Conservation (phyloP, 768 basidiomycete genomes). For the Cystofilobasidium bisporidii region DNA sequence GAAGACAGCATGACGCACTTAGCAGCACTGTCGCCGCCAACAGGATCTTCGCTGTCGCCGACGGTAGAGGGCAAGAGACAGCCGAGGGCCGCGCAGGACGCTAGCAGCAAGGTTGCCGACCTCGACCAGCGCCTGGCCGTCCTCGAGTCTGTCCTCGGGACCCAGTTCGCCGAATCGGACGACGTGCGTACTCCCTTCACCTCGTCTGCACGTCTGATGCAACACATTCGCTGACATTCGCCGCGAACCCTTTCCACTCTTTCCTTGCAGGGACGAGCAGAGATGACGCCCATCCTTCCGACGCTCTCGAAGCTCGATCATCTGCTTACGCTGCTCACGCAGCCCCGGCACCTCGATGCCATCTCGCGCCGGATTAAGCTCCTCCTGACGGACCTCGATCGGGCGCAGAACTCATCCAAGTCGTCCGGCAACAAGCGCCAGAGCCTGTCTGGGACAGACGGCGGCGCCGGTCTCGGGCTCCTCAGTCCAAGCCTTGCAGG, state of each 20-base stretch:
- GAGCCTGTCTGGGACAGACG: background rate
- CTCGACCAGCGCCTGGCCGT: constrained; percentile 76
- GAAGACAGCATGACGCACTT: background rate
- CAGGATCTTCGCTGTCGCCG: constrained; percentile 19
- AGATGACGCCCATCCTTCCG: constrained; percentile 51
- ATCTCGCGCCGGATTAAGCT: constrained; percentile 88
- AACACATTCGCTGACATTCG: background rate
- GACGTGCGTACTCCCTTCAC: constrained; percentile 50
- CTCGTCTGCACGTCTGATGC: background rate
- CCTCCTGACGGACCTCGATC: constrained; percentile 82
- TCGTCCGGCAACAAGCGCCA: background rate
- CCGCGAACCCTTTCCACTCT: too few species aligned
- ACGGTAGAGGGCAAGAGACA: constrained; percentile 29
- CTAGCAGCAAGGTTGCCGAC: constrained; percentile 52
- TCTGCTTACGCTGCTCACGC: constrained; percentile 77
- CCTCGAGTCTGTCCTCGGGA: constrained; percentile 73
- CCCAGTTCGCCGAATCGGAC: constrained; percentile 65
- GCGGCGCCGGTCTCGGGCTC: background rate
- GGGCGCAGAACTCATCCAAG: constrained; percentile 46
- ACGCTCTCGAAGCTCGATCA: constrained; percentile 70
- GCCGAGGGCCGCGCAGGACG: constrained; percentile 12
- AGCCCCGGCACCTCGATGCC: constrained; percentile 91
- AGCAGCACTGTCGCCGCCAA: constrained; percentile 27
- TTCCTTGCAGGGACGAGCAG: background rate
- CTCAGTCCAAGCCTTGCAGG: background rate